Base-by-base conservation (phyloP, 148 eudicot genomes). In the Arbutus unedo region DNA sequence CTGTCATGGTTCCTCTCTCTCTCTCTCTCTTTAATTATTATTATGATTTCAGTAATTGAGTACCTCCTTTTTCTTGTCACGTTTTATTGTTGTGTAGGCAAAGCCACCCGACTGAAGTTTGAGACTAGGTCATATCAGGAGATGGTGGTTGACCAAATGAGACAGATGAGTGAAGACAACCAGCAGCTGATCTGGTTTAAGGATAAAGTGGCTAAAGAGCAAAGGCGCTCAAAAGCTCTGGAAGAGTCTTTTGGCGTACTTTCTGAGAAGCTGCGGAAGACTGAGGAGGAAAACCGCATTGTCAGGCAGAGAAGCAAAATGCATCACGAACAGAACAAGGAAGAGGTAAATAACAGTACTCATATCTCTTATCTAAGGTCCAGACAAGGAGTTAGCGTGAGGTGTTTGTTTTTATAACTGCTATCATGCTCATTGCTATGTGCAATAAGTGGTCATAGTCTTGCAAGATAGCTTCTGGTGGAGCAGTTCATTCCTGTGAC, bases 121-220 rank as follows among this genome's bases (percentile, higher is more conserved):
- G 97, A 93, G 60, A 79, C 88, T 83, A 85, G 81, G 68, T 91
- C 98, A 11, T 91, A 93, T 77, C 83, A 85, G 11, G 97, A 91
- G 85, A 89, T 83, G 90, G 96, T 95, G 9, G 90, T 93, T 0
- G 79, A 48, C 31, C 92, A 82, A 19, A 59, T 92, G 85, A 89
- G 85, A 79, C 96, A 90, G 72, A 93, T 95, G 98, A 87, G 84
- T 67, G 96, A 93, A 86, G 98, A 95, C 41, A 93, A 92, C 76
- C 96, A 93, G 57, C 92, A 88, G 54, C 85, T 95, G 18, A 44
- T 79, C 5, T 90, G 87, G 89, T 88, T 83, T 70, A 95, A 90
- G 87, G 81, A 88, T 68, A 91, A 79, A 84, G 90, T 82, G 31
- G 91, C 84, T 6, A 89, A 90, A 62, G 93, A 89, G 76, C 89